Conservation (phyloP, 257 asterid genomes). For the Lavandula angustifolia region DNA sequence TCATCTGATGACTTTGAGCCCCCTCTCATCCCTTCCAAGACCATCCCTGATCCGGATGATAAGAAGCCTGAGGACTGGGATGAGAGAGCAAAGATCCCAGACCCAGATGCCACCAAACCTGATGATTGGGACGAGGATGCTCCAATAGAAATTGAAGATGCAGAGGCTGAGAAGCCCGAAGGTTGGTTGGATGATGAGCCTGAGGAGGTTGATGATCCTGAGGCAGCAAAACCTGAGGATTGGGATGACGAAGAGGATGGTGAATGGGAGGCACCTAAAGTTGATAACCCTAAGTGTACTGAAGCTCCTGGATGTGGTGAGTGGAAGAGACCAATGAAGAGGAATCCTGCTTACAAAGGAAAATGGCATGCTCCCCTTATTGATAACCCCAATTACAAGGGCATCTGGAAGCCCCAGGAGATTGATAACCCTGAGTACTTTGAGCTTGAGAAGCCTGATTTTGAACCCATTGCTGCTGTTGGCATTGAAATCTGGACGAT, state of each 20-base stretch:
- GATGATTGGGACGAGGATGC: constrained; percentile 99
- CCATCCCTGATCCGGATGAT: constrained; percentile 98
- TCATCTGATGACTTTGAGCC: constrained; percentile 86
- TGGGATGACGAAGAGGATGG: constrained; percentile 99
- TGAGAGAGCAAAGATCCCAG: constrained; percentile 90
- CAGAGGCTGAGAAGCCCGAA: constrained; percentile 87
- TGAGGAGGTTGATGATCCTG: constrained; percentile 94
- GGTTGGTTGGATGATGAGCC: constrained; percentile 99
- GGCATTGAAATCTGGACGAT: constrained; percentile 99
- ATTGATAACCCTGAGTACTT: constrained; percentile 83
- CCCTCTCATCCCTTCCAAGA: constrained; percentile 74
- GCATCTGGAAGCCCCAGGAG: constrained; percentile 85
- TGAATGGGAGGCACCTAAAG: constrained; percentile 92
- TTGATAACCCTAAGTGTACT: constrained; percentile 75
- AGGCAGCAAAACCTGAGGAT: constrained; percentile 87
- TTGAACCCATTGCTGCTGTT: constrained; percentile 91
- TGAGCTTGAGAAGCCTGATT: constrained; percentile 76
- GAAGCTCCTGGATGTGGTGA: constrained; percentile 96
- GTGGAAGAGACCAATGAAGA: constrained; percentile 89
- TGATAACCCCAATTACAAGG: constrained; percentile 91
- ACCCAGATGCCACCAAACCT: constrained; percentile 87
- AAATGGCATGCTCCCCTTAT: constrained; percentile 86
- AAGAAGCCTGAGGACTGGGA: constrained; percentile 98
- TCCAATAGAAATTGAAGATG: constrained; percentile 84
- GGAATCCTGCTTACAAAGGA: constrained; percentile 90